Evolutionary conservation across 495 filamentous ascomycete species (phyloP), one percentile per base, ranked within the genome.

Genomic region (Hypoxylon crocopeplum): DNA sequence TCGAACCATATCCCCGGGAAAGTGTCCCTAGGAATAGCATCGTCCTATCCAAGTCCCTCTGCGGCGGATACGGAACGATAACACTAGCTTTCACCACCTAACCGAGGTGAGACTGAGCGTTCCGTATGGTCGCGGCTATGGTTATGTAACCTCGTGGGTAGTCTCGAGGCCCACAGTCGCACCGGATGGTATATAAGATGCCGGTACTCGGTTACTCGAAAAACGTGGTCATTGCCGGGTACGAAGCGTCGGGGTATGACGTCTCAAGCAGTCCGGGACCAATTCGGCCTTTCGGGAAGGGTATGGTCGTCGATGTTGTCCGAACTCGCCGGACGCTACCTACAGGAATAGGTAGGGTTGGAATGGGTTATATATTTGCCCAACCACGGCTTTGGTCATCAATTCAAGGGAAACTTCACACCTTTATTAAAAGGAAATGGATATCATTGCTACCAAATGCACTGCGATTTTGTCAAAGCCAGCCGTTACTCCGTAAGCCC

Each of bases 271-370:
- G 44, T 29, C 29, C 44, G 55, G 53, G 21, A 39, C 50, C 44
- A 59, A 59, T 21, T 64, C 61, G 61, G 61, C n/a, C 24, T 50
- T 56, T 64, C 61, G 61, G 61, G 21, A 51, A 59, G 33, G 16
- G 19, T 13, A 15, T 47, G 17, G 5, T 58, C 20, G 38, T 39
- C 13, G 3, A 40, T 37, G 17, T 21, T 59, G 46, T 32, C 53
- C 37, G 38, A 56, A 27, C 20, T 27, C 32, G 30, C 29, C 42
- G 41, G 29, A 32, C 38, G 53, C 5, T 17, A 33, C 32, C 6
- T 15, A 39, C 12, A 34, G 32, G 32, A 15, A 25, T 17, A 32
- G 16, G 33, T 19, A 36, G 46, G 22, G 15, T n/a, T 51, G 7
- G 10, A 21, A 25, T 49, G 27, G 46, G 46, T 42, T 49, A 49